Base-by-base conservation (phyloP, 768 basidiomycete genomes). In the Kockovaella imperatae region DNA sequence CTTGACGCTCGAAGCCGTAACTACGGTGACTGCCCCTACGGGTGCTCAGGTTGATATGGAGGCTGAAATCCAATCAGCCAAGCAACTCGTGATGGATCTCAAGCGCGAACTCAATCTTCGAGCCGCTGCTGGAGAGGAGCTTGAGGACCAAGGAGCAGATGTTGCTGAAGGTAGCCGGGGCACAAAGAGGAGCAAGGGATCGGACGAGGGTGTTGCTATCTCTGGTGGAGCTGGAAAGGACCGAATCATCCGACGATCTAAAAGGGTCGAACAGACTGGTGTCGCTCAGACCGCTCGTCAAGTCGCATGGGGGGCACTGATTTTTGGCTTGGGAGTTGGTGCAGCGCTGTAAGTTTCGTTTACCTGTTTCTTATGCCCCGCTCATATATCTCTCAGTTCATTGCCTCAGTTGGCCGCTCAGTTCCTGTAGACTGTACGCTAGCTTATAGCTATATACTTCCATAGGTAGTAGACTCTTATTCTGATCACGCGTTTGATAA, bases 311-410 rank as follows among this genome's bases (percentile, higher is more conserved):
- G 87, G 87, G 30, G 75, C 84, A 17, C 77, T 84, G 30, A 83
- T 84, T 17, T 91, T 93, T 71, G 86, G 84, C 30, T 75, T 87
- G 42, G 87, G 87, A 24, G 74, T 85, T 68, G 79, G 84, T 42
- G 87, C 86, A 53, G 78, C 84, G n/a, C 32, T 58, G 63, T 65
- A 40, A 55, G 63, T 56, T 15, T 29, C 7, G 13, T 15, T 29
- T 3, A 32, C 25, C 47, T 50, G 35, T 38, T 35, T 11, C 24
- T 28, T 28, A 11, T 42, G 40, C 24, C 25, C 20, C 6, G 8
- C 6, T 7, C 40, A 42, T 18, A 28, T 20, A 31, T 8, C 42
- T 35, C 10, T 38, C 35, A 57, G 56, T 20, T 31, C 53, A 14
- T 18, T 57, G 24, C 56, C 56, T 8, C 56, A 57, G 35, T 42